Percentiles rank a stretch among this genome's conserved stretches.
These are phyloP conservation scores for Puccinia triticina DNA, from an alignment of 1,284 basidiomycete species.

Conservation along the genomic window DNA sequence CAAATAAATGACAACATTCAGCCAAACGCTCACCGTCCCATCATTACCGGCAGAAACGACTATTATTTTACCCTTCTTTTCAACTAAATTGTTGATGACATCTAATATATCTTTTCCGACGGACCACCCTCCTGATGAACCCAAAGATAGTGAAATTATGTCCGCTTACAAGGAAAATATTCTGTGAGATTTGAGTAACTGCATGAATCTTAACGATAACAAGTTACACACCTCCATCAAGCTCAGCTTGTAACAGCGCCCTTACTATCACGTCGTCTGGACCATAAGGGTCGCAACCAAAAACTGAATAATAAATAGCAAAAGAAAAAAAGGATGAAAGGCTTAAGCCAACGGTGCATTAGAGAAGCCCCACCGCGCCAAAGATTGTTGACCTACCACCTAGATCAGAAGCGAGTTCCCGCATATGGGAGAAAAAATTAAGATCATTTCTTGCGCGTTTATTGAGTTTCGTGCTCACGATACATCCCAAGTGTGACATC, in stretches of 20 bases:
- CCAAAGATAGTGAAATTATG: slow-evolving; percentile 37
- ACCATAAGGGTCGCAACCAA: not conserved
- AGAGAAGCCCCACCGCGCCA: not conserved
- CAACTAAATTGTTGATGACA: slow-evolving; percentile 24
- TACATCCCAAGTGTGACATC: slow-evolving; percentile 43
- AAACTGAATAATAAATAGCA: not conserved
- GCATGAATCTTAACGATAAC: not conserved
- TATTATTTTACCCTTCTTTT: slow-evolving; percentile 17
- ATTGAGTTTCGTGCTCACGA: slow-evolving; percentile 22
- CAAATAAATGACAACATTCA: too few species aligned
- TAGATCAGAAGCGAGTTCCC: not conserved
- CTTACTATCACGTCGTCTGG: slow-evolving; percentile 30
- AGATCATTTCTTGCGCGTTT: not conserved
- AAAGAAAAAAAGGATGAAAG: not conserved
- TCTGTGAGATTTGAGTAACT: not conserved
- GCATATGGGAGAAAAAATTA: not conserved
- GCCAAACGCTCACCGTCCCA: slow-evolving; percentile 22
- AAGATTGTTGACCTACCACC: slow-evolving; percentile 2
- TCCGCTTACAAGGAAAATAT: slow-evolving; percentile 32
- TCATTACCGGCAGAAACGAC: slow-evolving; percentile 44
- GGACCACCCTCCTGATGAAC: slow-evolving; percentile 43
- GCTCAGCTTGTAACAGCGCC: slow-evolving; percentile 29
- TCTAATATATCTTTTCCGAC: slow-evolving; percentile 14
- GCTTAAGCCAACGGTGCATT: not conserved
- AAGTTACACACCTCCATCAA: slow-evolving; percentile 44